These are phyloP conservation scores for Penicillium verhagenii DNA, from an alignment of 495 filamentous ascomycete genomes.

Conservation along the genomic window DNA sequence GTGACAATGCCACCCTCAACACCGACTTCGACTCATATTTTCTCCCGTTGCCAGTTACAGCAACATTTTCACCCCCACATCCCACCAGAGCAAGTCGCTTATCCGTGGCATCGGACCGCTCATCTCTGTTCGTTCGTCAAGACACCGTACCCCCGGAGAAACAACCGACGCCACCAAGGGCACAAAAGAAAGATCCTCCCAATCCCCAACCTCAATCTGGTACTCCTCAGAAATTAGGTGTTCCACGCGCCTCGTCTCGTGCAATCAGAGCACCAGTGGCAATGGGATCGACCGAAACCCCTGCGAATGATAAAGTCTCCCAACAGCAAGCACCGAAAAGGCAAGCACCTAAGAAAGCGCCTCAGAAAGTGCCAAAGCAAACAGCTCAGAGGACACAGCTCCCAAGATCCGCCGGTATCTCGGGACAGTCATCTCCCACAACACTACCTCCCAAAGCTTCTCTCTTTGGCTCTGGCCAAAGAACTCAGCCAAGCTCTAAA, in stretches of 20 bases:
- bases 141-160: neutral
- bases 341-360: neutral
- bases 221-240: neutral
- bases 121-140: neutral
- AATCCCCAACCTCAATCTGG: neutral
- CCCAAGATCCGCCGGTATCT: neutral
- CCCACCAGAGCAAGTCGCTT: neutral
- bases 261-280: neutral
- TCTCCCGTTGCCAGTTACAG: neutral
- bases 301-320: neutral
- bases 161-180: neutral
- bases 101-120: neutral
- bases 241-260: neutral
- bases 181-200: neutral
- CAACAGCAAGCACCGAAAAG: neutral
- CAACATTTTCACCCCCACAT: neutral
- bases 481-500: conserved; percentile 34
- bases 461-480: conserved; percentile 16
- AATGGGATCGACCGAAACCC: neutral
- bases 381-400: neutral
- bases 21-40: neutral
- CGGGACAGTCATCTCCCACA: neutral
- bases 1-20: neutral
- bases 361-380: neutral
- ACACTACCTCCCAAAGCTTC: neutral